phyloP scores from a whole-genome alignment of 140 eudicot species.

The Erigeron philadelphicus region DNA sequence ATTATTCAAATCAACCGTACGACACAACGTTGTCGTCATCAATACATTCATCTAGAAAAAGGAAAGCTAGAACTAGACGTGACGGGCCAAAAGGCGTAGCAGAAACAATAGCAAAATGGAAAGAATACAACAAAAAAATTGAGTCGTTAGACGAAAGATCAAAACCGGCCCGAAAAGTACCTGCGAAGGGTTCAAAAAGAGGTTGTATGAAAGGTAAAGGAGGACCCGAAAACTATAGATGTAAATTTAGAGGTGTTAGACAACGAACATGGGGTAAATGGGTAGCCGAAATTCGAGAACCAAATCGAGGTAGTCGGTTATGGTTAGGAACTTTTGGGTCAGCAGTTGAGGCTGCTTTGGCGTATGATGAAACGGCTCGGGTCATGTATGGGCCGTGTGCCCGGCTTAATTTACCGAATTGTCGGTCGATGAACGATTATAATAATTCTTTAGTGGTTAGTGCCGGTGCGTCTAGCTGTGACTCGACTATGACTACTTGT shows the following conservation, averaged over 20 bases:
- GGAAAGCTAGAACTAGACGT: conserved; percentile 46
- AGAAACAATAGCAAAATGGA: conserved; percentile 63
- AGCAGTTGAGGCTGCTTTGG: conserved; percentile 40
- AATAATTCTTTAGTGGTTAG: not conserved
- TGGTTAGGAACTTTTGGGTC: conserved; percentile 42
- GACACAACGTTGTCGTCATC: conserved; percentile 22
- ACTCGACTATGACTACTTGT: conserved; percentile 39
- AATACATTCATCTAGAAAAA: conserved; percentile 38
- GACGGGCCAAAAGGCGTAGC: conserved; percentile 47
- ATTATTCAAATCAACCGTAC: conserved; percentile 15
- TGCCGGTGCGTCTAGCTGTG: conserved; percentile 33
- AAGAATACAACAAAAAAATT: conserved; percentile 47
- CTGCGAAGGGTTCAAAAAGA: conserved; percentile 61
- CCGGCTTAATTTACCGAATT: conserved; percentile 34
- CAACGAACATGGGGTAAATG: conserved; percentile 69
- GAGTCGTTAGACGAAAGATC: conserved; percentile 27
- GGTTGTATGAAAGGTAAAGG: conserved; percentile 73
- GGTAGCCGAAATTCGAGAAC: conserved; percentile 69
- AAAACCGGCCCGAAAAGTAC: conserved; percentile 45
- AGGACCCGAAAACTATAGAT: conserved; percentile 50
- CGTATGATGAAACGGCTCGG: conserved; percentile 43
- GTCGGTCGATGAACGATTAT: conserved; percentile 24
- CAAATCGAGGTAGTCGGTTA: conserved; percentile 32
- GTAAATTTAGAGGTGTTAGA: conserved; percentile 48
- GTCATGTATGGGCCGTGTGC: conserved; percentile 35